Conservation (phyloP, 805 yeast genomes). For the Saturnispora halmiae region DNA sequence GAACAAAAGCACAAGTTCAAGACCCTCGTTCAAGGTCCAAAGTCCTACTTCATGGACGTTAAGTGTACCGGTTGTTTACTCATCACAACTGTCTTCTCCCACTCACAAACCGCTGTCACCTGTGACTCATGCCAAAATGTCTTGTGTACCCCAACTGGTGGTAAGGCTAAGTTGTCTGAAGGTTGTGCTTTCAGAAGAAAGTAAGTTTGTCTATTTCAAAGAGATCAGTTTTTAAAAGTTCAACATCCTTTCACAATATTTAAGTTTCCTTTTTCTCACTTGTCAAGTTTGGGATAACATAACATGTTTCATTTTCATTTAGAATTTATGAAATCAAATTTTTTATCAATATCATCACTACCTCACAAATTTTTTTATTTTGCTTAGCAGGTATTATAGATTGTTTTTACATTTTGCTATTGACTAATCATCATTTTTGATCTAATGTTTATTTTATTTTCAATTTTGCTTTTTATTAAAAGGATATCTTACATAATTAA, state of each 20-base stretch:
- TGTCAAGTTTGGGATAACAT: too few relatives aligned
- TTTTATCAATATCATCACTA: too few relatives aligned
- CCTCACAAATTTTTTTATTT: too few relatives aligned
- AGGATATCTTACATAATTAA: background rate
- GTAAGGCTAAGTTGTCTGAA: constrained; percentile 98
- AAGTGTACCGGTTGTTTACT: constrained; percentile 99
- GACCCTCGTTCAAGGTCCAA: constrained; percentile 94
- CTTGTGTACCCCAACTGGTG: constrained; percentile 99
- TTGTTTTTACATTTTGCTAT: too few relatives aligned
- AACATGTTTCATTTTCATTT: too few relatives aligned
- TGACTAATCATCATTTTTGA: too few relatives aligned
- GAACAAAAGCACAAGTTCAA: constrained; percentile 95
- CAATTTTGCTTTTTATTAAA: background rate
- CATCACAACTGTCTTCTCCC: constrained; percentile 99
- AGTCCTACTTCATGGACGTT: constrained; percentile 99
- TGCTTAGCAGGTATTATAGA: too few relatives aligned
- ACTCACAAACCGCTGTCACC: constrained; percentile 99
- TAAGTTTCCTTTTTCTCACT: too few relatives aligned
- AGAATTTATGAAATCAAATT: too few relatives aligned
- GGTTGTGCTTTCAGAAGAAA: constrained; percentile 99
- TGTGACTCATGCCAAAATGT: constrained; percentile 99
- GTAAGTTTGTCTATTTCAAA: constrained; percentile 37
- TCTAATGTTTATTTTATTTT: background rate
- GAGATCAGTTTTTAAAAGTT: background rate
- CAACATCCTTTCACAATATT: background rate